phyloP scores from a whole-genome alignment of 164 flowering plant genomes.

The Dillenia turbinata region DNA sequence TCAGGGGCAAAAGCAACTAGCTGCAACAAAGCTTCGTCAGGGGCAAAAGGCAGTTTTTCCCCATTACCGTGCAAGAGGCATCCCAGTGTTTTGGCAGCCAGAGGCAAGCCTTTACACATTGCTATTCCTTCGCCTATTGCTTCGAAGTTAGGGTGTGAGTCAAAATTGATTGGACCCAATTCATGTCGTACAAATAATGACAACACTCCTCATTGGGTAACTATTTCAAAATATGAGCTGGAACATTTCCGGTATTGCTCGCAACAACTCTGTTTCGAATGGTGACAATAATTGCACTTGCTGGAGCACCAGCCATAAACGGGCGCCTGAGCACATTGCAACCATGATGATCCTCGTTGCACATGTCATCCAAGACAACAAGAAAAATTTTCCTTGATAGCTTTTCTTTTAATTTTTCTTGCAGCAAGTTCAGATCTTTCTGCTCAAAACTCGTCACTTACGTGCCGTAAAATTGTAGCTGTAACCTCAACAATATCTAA shows the following conservation, averaged over 20 bases:
- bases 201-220: neutral
- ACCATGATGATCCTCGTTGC: constrained; percentile 11
- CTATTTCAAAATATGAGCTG: neutral
- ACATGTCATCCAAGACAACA: constrained; percentile 24
- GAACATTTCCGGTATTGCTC: neutral
- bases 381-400: constrained; percentile 3
- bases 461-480: neutral
- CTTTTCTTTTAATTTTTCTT: neutral
- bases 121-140: constrained; percentile 6
- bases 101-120: constrained; percentile 18
- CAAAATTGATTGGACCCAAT: neutral
- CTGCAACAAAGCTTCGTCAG: too few species aligned
- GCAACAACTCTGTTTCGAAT: constrained; percentile 4
- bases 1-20: too few species aligned
- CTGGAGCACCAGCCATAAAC: neutral
- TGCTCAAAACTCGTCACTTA: neutral
- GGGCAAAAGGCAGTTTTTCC: too few species aligned
- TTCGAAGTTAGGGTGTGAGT: neutral
- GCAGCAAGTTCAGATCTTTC: constrained; percentile 2
- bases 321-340: constrained; percentile 3
- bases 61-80: constrained; percentile 8
- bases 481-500: constrained; percentile 7
- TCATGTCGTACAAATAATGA: neutral
- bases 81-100: constrained; percentile 18
- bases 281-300: constrained; percentile 11